Base-by-base conservation (phyloP, 2,329 filamentous ascomycete genomes). In the Colletotrichum siamense region DNA sequence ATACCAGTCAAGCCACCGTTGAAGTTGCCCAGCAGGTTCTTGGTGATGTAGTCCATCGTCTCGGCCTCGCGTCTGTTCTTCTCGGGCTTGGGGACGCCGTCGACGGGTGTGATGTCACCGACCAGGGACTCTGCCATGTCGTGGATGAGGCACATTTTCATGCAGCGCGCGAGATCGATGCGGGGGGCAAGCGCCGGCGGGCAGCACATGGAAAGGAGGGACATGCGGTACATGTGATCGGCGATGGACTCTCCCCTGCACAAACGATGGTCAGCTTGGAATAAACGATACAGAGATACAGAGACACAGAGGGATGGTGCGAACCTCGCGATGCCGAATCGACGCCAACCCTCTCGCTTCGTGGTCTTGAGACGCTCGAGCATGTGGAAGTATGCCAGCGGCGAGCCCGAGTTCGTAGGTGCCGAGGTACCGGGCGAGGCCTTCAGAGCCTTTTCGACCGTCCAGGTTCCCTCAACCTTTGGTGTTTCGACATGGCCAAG, bases 191-290 rank as follows among this genome's bases (percentile, higher is more conserved):
- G 91, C 2, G 94, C 87, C 0, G 95, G 90, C 3, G 97, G 96
- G 4, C 95, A 96, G 79, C 98, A 92, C 93, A 99, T 95, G 78
- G 95, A 96, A 85, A 99, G 95, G 80, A 99, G 91, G 66, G 96
- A 95, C 97, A 99, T 99, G 86, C 97, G 96, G 87, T 99, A 99
- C 97, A 99, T 99, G 90, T 99, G 97, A 87, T 99, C 97, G 70
- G 95, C 91, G 82, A 99, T 98, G 3, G 95, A 98, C 86, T 99
- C 97, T 83, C 95, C 94, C 74, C 90, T 93, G 78, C 8, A 10
- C 16, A n/a, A 6, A 30, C 16, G 18, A 6, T 24, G 22, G 62
- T 64, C 32, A 64, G 34, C 44, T 52, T 52, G 44, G 4, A 13
- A 13, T 3, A 4, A n/a, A 52, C 44, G n/a, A 52, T 24, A 4